Evolutionary conservation across 2,329 filamentous ascomycete species (phyloP), one percentile per base, ranked within the genome.

Genomic region (Fusarium albosuccineum): DNA sequence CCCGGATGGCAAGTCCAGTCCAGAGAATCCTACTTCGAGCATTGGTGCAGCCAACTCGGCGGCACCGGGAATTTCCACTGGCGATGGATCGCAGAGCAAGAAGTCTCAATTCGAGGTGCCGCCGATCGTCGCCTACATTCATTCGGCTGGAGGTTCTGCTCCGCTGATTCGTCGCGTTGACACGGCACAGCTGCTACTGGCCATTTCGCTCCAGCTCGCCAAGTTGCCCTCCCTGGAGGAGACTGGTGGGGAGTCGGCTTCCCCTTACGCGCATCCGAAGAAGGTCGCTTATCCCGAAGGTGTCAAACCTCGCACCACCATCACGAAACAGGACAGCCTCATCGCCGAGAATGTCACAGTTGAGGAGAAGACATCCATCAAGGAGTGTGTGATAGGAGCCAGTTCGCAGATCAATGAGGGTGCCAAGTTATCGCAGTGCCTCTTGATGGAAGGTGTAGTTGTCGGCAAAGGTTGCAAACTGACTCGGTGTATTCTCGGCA

Each of bases 401-500:
- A 93, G 93, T 71, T 97, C 93, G 77, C 91, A 92, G 72, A 95
- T 99, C 67, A 89, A 90, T 65, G 89, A 91, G 70, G 93, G 94
- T n/a, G 93, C 92, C 30, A 92, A 94, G 68, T 81, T 99, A 44
- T 90, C 89, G n/a, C 88, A 94, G 67, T 98, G 95, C 78, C 80
- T 98, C 48, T 82, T 98, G 17, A 97, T 98, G 93, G 95, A 98
- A 63, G 93, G 93, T 4, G 94, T 92, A 1, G 89, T 92, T 8
- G 86, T 99, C 11, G 94, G 93, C 13, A 92, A 93, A 72, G 91
- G 91, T 42, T 94, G 91, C 74, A 93, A 93, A 77, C 82, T 98
- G 52, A 96, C 92, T 1, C 92, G 92, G 22, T 97, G 94, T 74
- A 92, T 98, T 33, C 81, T 98, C 40, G 96, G 96, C 5, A 88